Evolutionary conservation across 495 filamentous ascomycete genomes (phyloP), one percentile per base, ranked within the genome.

Genomic region (Lasiosphaeria miniovina): DNA sequence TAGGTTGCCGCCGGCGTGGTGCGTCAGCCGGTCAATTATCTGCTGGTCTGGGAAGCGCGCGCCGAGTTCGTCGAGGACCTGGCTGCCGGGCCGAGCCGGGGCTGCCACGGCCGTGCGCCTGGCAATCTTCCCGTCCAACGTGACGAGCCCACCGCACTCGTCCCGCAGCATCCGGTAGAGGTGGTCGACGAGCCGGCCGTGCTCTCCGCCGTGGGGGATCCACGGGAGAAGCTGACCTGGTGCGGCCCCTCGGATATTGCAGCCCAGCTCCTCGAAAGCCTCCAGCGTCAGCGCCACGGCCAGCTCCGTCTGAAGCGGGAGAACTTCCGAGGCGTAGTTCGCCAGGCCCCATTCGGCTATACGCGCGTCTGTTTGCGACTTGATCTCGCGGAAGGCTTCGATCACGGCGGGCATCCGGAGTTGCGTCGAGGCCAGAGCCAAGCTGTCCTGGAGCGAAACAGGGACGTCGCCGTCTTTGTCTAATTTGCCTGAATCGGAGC

Each of bases 281-380:
- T 77, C 74, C 1, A 75, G 62, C 5, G 71, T 61, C 55, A 79
- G 79, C 1, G 69, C 66, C 3, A 71, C 49, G 0, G 77, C 73
- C 4, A 80, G 70, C 17, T 54, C 17, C 15, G 68, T 53, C 49
- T 80, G 75, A 0, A 45, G 12, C 0, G 69, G 76, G 43, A 71
- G 75, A 7, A 68, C 75, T 0, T 64, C 52, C 8, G 33, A 14
- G 54, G 63, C 75, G 57, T 75, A 81, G 12, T 53, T 33, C 9
- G 36, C 31, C 10, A 46, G 12, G 33, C 53, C 10, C 52, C 8
- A 31, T 15, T 51, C 15, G 31, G 41, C 34, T 36, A 53, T 45
- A 36, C 72, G 77, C 11, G 63, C 65, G 6, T 76, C 65, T 11
- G 78, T 65, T 1, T 79, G 31, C n/a, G 8, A 34, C 45, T 52